Conservation (phyloP, 1,284 basidiomycete species). For the Leccinum variabile region DNA sequence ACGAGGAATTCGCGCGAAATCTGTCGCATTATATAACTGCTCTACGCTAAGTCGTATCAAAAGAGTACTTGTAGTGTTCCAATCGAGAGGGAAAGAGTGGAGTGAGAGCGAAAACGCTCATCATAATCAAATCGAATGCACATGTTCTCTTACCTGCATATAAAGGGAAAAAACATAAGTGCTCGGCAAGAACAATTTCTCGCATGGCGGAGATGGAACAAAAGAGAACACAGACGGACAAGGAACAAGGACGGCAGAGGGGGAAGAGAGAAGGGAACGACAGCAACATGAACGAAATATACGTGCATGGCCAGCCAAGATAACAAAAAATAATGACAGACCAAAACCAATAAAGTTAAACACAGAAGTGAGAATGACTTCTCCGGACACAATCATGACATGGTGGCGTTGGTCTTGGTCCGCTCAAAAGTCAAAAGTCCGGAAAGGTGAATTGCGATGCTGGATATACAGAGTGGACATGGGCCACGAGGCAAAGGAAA, state of each 20-base stretch:
- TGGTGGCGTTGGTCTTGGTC: conserved; percentile 6
- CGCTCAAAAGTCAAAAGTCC: conserved; percentile 4
- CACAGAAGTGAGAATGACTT: conserved; percentile 19
- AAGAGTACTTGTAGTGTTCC: conserved; percentile 34
- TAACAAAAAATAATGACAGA: conserved; percentile 20
- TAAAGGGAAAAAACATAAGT: conserved; percentile 21
- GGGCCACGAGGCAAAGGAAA: conserved; percentile 17
- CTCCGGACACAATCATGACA: conserved; percentile 7
- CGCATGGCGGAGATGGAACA: conserved; percentile 17
- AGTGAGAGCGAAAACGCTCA: neutral
- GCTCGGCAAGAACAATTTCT: conserved; percentile 12
- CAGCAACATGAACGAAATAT: conserved; percentile 16
- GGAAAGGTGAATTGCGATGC: conserved; percentile 22
- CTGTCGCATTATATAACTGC: conserved; percentile 25
- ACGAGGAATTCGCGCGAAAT: conserved; percentile 4
- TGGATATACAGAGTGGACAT: conserved; percentile 19
- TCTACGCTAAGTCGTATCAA: conserved; percentile 28
- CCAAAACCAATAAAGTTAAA: conserved; percentile 35
- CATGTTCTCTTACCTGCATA: conserved; percentile 33
- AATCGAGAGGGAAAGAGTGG: neutral
- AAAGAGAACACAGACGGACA: neutral
- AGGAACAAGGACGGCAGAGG: neutral
- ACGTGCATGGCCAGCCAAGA: conserved; percentile 38
- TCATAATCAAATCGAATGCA: conserved; percentile 14
- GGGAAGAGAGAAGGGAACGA: neutral